These are phyloP conservation scores for Phytopythium vexans DNA, from an alignment of 352 stramenopile species.

Conservation along the genomic window DNA sequence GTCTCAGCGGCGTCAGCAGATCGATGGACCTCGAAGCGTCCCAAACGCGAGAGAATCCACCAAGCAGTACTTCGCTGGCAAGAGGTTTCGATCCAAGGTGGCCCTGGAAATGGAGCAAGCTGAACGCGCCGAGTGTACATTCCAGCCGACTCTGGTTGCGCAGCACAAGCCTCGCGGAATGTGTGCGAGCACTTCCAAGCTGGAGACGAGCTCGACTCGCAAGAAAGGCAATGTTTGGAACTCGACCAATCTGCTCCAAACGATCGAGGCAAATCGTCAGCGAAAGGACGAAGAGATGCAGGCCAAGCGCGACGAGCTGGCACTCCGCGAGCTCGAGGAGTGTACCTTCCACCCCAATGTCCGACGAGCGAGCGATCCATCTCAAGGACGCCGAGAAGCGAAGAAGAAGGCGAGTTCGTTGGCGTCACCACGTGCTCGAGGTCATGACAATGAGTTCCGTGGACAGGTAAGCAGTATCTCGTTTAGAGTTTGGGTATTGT, in stretches of 20 bases:
- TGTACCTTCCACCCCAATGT: constrained; percentile 83
- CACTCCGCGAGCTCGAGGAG: constrained; percentile 67
- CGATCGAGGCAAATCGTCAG: constrained; percentile 59
- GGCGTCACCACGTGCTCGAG: constrained; percentile 13
- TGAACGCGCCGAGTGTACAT: constrained; percentile 68
- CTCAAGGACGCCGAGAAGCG: background rate
- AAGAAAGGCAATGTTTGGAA: constrained; percentile 36
- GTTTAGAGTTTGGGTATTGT: background rate
- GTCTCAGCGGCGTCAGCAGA: background rate
- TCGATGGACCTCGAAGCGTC: constrained; percentile 1
- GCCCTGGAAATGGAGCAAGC: constrained; percentile 65
- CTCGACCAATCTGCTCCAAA: constrained; percentile 62
- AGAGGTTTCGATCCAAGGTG: constrained; percentile 66
- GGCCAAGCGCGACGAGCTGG: constrained; percentile 47
- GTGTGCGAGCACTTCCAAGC: constrained; percentile 40
- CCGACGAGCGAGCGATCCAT: constrained; percentile 10
- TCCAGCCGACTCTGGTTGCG: constrained; percentile 45
- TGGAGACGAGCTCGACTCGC: constrained; percentile 19
- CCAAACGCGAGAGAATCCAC: constrained; percentile 27
- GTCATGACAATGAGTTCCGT: background rate
- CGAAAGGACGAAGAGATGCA: constrained; percentile 58
- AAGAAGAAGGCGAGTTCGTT: constrained; percentile 10
- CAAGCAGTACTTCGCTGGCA: constrained; percentile 58
- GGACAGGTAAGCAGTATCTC: constrained; percentile 10
- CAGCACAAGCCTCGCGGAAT: constrained; percentile 16